phyloP scores from a whole-genome alignment of 257 asterid genomes.

The Catharanthus roseus region DNA sequence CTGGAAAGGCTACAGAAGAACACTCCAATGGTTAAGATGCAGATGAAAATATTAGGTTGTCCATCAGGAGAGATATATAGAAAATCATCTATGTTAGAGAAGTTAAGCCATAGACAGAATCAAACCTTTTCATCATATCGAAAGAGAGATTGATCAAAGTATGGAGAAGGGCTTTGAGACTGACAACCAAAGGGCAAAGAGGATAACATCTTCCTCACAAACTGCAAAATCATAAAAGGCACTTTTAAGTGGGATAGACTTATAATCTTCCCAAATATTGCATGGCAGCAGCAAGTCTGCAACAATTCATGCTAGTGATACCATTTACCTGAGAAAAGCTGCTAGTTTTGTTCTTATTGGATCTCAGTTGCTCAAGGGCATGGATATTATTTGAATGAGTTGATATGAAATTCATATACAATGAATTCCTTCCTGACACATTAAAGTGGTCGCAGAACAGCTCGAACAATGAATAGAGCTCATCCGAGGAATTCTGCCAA shows the following conservation, averaged over 20 bases:
- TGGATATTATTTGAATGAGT: constrained; percentile 80
- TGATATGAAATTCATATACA: constrained; percentile 67
- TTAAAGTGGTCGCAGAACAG: constrained; percentile 81
- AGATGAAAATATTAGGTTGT: background rate
- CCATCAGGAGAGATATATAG: background rate
- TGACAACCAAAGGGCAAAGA: constrained; percentile 76
- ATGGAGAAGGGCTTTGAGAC: constrained; percentile 97
- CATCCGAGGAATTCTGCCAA: constrained; percentile 86
- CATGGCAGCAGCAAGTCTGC: background rate
- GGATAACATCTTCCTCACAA: constrained; percentile 79
- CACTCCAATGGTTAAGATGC: background rate
- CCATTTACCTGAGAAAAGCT: constrained; percentile 68
- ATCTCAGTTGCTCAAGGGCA: constrained; percentile 71
- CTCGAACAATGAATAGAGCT: constrained; percentile 77
- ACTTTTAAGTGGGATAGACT: constrained; percentile 1
- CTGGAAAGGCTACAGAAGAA: background rate
- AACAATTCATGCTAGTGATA: background rate
- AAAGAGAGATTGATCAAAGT: constrained; percentile 88
- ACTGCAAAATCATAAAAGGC: constrained; percentile 42
- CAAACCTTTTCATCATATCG: constrained; percentile 92
- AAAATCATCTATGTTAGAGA: background rate
- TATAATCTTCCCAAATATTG: background rate
- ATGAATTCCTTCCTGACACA: constrained; percentile 63
- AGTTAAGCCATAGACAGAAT: constrained; percentile 14
- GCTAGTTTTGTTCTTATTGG: constrained; percentile 63